phyloP scores from a whole-genome alignment of 805 yeast genomes.

The Metschnikowia similis region DNA sequence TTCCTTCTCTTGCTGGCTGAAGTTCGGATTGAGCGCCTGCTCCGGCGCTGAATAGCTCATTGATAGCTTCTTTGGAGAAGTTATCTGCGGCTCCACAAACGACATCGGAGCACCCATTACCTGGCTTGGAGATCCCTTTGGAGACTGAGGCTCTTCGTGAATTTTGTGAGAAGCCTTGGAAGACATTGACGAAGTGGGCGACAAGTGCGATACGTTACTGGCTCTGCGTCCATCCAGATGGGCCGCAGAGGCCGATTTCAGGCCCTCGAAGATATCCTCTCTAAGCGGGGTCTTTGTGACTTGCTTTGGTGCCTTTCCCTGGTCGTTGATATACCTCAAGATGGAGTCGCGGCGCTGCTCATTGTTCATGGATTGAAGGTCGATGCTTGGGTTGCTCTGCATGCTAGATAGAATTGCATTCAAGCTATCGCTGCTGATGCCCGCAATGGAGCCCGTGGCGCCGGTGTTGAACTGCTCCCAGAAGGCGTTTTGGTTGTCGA shows the following conservation, averaged over 20 bases:
- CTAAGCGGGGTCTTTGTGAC: constrained; percentile 23
- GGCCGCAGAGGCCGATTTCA: background rate
- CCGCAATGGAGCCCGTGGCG: constrained; percentile 25
- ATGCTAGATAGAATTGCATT: constrained; percentile 32
- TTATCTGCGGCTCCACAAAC: background rate
- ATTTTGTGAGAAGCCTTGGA: constrained; percentile 27
- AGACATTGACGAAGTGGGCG: constrained; percentile 36
- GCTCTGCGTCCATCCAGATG: constrained; percentile 4
- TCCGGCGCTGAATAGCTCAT: background rate
- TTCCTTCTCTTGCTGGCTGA: background rate
- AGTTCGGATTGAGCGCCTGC: background rate
- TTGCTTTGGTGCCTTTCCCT: constrained; percentile 17
- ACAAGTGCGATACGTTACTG: constrained; percentile 16
- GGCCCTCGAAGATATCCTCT: constrained; percentile 37
- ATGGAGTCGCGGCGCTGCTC: constrained; percentile 40
- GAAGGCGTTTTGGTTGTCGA: constrained; percentile 13
- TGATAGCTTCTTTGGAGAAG: background rate
- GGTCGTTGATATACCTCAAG: constrained; percentile 34
- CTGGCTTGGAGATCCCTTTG: constrained; percentile 32
- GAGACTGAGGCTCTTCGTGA: constrained; percentile 37
- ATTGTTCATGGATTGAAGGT: constrained; percentile 34
- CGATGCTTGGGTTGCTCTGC: constrained; percentile 33
- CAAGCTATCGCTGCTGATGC: constrained; percentile 28
- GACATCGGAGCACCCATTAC: background rate
- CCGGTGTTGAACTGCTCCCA: constrained; percentile 27